A percentile compares a stretch with the other conserved stretches of the same genome.
phyloP scores from a whole-genome alignment of 495 filamentous ascomycete genomes.

The Penicillium nucicola region DNA sequence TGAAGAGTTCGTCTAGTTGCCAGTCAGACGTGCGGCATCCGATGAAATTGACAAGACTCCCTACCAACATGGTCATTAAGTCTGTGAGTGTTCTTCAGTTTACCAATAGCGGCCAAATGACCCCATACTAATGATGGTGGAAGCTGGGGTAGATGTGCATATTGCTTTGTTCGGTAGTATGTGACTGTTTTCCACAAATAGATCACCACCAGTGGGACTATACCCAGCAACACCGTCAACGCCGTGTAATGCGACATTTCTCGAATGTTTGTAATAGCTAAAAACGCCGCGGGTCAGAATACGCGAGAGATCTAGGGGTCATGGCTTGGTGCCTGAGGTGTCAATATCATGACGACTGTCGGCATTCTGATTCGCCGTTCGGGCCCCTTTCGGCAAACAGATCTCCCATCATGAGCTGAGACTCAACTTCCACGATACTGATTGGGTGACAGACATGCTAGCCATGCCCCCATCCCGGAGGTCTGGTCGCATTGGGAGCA shows the following conservation, averaged over 20 bases:
- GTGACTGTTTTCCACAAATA: background rate
- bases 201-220: background rate
- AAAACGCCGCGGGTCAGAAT: too few relatives aligned
- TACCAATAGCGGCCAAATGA: background rate
- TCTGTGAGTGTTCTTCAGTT: background rate
- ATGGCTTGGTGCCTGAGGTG: too few relatives aligned
- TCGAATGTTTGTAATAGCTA: too few relatives aligned
- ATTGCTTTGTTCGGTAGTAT: constrained; percentile 1
- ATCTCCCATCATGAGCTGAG: too few relatives aligned
- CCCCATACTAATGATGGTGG: background rate
- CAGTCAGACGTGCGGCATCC: background rate
- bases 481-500: constrained; percentile 13
- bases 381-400: too few relatives aligned
- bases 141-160: background rate
- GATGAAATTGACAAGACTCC: background rate
- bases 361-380: too few relatives aligned
- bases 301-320: too few relatives aligned
- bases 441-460: background rate
- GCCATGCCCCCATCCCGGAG: constrained; percentile 2
- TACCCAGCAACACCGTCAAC: background rate
- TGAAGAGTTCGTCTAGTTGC: background rate
- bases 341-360: too few relatives aligned
- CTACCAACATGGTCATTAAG: background rate
- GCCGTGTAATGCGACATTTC: background rate
- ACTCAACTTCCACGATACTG: too few relatives aligned